Conservation (phyloP, 768 basidiomycete species). For the Boletus patriciae region DNA sequence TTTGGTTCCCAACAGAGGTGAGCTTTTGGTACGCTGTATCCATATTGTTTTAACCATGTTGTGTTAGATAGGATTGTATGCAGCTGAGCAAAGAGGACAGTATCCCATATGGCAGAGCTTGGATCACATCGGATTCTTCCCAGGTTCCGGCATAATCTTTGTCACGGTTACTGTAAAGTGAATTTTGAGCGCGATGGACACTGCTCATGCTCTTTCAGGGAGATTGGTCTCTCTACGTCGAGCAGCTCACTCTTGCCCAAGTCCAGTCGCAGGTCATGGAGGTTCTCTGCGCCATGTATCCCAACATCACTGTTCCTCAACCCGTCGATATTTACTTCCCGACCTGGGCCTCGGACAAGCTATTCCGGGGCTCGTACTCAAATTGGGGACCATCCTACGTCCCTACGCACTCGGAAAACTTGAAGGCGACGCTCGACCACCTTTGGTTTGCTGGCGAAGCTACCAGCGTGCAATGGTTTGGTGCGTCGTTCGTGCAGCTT, state of each 20-base stretch:
- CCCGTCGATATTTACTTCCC: conserved; percentile 57
- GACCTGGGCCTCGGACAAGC: conserved; percentile 54
- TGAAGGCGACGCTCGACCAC: conserved; percentile 52
- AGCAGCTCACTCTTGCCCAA: conserved; percentile 46
- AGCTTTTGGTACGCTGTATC: not conserved
- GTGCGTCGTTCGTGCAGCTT: conserved; percentile 33
- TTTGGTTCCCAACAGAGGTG: conserved; percentile 55
- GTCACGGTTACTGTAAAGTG: conserved; percentile 29
- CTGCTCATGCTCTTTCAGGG: conserved; percentile 39
- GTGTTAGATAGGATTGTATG: conserved; percentile 47
- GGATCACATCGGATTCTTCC: conserved; percentile 56
- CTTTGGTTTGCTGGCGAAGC: conserved; percentile 67
- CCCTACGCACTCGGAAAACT: conserved; percentile 49
- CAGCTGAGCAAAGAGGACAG: conserved; percentile 54
- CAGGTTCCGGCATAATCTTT: conserved; percentile 51
- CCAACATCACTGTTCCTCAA: conserved; percentile 49
- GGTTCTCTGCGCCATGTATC: conserved; percentile 59
- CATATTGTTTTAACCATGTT: not conserved
- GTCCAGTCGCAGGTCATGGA: conserved; percentile 53
- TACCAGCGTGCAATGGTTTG: conserved; percentile 56
- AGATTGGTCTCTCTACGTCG: conserved; percentile 58
- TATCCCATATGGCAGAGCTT: conserved; percentile 70
- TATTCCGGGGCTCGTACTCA: conserved; percentile 49
- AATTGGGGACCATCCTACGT: conserved; percentile 69
- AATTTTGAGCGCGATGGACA: not conserved